Percentiles rank a stretch among this genome's conserved stretches.
Conservation (phyloP, 257 asterid species). For the Lithospermum erythrorhizon region DNA sequence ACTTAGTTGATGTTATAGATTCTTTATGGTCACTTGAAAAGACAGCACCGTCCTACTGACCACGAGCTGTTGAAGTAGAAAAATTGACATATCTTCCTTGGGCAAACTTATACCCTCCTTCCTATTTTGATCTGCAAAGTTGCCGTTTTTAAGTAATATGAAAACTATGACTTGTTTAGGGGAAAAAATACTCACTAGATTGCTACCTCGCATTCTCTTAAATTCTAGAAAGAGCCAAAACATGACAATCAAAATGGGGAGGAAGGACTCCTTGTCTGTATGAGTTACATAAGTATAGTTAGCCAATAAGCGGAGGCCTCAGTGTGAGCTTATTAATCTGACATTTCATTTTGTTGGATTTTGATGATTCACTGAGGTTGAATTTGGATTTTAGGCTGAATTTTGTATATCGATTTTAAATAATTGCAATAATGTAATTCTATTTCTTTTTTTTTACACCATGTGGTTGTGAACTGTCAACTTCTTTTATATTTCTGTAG, state of each 20-base stretch:
- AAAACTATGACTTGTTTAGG: not conserved
- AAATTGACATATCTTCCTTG: not conserved
- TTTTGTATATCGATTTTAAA: too few species aligned
- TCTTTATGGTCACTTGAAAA: not conserved
- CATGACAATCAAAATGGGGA: not conserved
- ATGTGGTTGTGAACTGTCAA: not conserved
- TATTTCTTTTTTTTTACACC: too few species aligned
- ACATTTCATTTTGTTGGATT: not conserved
- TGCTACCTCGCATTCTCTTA: not conserved
- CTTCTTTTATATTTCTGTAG: slow-evolving; percentile 23
- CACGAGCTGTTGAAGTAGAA: not conserved
- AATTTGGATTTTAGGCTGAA: too few species aligned
- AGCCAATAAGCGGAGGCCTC: not conserved
- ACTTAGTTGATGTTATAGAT: too few species aligned
- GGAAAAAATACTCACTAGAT: not conserved
- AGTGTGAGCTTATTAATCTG: not conserved
- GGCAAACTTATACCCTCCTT: not conserved
- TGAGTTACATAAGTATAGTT: not conserved
- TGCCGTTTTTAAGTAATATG: too few species aligned
- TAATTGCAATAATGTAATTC: too few species aligned
- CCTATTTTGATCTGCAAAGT: not conserved
- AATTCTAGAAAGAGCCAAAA: not conserved
- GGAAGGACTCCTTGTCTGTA: too few species aligned
- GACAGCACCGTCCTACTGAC: not conserved
- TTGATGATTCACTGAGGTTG: too few species aligned